A percentile compares a stretch with the other conserved stretches of the same genome.
Conservation (phyloP, 805 yeast species). For the Saccharomyces kudriavzevii region DNA sequence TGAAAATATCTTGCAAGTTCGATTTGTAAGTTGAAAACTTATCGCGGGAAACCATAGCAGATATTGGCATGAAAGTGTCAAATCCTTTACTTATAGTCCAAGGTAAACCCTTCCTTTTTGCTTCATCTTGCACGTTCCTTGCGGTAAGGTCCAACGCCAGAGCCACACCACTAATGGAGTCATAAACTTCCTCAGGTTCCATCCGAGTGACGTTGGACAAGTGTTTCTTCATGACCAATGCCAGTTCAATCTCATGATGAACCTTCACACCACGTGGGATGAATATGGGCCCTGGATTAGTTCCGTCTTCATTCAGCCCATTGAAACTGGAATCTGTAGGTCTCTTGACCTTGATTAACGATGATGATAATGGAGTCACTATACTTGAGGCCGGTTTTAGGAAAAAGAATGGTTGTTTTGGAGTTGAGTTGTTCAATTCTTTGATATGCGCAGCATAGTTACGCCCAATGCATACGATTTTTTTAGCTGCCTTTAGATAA, state of each 20-base stretch:
- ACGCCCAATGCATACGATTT: constrained; percentile 91
- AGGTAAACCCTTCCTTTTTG: constrained; percentile 88
- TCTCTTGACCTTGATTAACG: constrained; percentile 1
- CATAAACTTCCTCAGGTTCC: constrained; percentile 59
- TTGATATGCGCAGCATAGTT: constrained; percentile 94
- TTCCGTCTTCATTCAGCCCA: constrained; percentile 25
- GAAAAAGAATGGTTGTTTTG: constrained; percentile 86
- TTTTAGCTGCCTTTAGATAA: constrained; percentile 57
- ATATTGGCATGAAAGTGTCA: constrained; percentile 91
- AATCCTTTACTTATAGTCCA: constrained; percentile 97
- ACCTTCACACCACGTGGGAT: constrained; percentile 73
- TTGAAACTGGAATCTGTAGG: constrained; percentile 13
- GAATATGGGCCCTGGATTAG: constrained; percentile 61
- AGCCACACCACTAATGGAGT: constrained; percentile 78
- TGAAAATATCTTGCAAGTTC: constrained; percentile 34
- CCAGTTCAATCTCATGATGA: constrained; percentile 93
- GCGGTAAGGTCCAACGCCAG: constrained; percentile 92
- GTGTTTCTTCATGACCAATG: constrained; percentile 58
- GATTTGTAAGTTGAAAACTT: constrained; percentile 42
- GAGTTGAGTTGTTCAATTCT: constrained; percentile 75
- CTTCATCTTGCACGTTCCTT: constrained; percentile 90
- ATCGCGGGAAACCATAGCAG: constrained; percentile 58
- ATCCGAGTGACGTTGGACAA: constrained; percentile 43
- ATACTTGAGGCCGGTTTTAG: constrained; percentile 81
- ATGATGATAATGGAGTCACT: constrained; percentile 41